Percentiles rank a stretch among this genome's conserved stretches.
Conservation (phyloP, 106 monocot species). For the Platanthera guangdongensis region DNA sequence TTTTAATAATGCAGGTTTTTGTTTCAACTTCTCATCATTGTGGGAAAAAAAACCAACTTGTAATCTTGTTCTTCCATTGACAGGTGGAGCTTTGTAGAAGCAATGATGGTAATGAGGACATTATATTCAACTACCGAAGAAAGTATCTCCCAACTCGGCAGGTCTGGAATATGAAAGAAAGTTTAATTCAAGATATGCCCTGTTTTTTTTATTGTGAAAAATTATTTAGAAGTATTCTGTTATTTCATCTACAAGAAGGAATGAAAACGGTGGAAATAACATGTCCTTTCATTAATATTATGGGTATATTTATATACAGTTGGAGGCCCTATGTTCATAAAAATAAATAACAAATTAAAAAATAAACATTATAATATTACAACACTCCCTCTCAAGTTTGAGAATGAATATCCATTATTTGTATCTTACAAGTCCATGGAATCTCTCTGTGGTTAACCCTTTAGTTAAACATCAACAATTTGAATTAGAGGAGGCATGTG, state of each 20-base stretch:
- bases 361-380: too few species aligned
- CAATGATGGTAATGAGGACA: conserved; percentile 39
- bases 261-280: not conserved
- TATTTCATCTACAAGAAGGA: not conserved
- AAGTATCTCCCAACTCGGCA: conserved; percentile 95
- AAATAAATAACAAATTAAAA: too few species aligned
- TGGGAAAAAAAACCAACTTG: not conserved
- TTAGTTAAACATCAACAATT: too few species aligned
- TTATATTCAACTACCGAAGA: conserved; percentile 72
- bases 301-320: too few species aligned
- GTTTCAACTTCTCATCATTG: not conserved
- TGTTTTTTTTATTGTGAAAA: not conserved
- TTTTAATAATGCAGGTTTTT: not conserved
- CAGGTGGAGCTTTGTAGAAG: conserved; percentile 70
- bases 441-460: too few species aligned
- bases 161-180: conserved; percentile 20
- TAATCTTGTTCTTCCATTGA: conserved; percentile 3
- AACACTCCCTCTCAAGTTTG: too few species aligned
- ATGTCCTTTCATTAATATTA: too few species aligned
- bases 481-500: too few species aligned
- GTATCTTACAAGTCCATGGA: too few species aligned
- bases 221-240: not conserved
- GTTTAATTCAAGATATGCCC: not conserved
- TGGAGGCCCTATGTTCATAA: too few species aligned
- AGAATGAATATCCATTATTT: too few species aligned